These are phyloP conservation scores for Apiospora hydei DNA, from an alignment of 2,329 filamentous ascomycete genomes.

Conservation along the genomic window DNA sequence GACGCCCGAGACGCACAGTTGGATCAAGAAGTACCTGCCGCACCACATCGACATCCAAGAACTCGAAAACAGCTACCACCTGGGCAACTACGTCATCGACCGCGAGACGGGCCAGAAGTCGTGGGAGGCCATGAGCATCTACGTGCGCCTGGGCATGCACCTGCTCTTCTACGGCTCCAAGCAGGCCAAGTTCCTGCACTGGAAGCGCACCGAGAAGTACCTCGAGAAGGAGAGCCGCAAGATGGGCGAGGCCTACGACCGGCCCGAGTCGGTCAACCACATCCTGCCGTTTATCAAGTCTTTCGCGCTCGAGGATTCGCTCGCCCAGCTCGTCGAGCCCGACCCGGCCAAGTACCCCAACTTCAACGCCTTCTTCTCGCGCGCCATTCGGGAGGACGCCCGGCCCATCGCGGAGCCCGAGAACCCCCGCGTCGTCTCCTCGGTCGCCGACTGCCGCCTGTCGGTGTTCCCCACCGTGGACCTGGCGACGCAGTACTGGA, in stretches of 20 bases:
- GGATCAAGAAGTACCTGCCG: constrained; percentile 7
- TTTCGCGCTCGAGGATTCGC: background rate
- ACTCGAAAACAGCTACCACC: background rate
- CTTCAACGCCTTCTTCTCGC: constrained; percentile 14
- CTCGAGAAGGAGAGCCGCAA: constrained; percentile 6
- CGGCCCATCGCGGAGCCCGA: background rate
- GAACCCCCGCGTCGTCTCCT: background rate
- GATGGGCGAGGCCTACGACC: constrained; percentile 3
- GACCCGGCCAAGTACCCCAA: background rate
- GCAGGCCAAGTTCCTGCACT: constrained; percentile 7
- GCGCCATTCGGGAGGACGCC: background rate
- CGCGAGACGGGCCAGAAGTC: background rate
- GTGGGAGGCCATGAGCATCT: constrained; percentile 7
- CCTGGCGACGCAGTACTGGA: constrained; percentile 7
- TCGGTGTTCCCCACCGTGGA: background rate
- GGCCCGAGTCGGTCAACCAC: background rate
- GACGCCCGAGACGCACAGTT: constrained; percentile 9
- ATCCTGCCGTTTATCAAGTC: constrained; percentile 6
- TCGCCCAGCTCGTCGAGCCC: background rate
- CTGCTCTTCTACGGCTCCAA: background rate
- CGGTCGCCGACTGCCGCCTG: constrained; percentile 3
- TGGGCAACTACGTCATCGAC: constrained; percentile 4
- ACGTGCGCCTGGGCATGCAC: constrained; percentile 4
- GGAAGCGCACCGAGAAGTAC: constrained; percentile 1
- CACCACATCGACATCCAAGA: background rate